Base-by-base conservation (phyloP, 352 stramenopile species). In the Stephanocyclus meneghinianus region DNA sequence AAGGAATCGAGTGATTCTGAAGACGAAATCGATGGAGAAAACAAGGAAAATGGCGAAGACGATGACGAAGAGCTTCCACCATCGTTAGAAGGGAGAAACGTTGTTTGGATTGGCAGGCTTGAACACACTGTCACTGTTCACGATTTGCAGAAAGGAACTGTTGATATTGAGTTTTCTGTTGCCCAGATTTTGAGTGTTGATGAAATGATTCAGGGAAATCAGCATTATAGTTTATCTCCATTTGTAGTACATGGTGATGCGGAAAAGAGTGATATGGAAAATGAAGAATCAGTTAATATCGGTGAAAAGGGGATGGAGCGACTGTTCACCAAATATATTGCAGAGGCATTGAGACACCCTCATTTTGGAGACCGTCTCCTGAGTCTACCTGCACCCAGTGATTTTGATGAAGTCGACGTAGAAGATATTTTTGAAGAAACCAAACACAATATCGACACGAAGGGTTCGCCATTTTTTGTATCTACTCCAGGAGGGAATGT, bases 101-200 rank as follows among this genome's bases (percentile, higher is more conserved):
- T 92, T 68, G 75, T 94, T 37, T 94, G 89, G 89, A 82, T 94
- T 37, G 89, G 89, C 29, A 70, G 87, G 67, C 74, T 92, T 4
- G 89, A 94, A 78, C 70, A 91, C 71, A 71, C 69, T 1, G 78
- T 94, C 16, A 85, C 78, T 0, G 79, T 94, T 61, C 84, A 92
- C 59, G 85, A 94, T 77, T 83, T 88, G 50, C 51, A 70, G 56
- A 87, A 79, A 40, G 84, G 83, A 35, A 81, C 75, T 11, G 72
- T 84, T 18, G 87, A 92, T 81, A 85, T 88, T 26, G 60, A 90
- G 80, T 91, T 92, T 70, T 88, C 84, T 47, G 57, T 83, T n/a
- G 71, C 82, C 10, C 77, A 91, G 69, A 79, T 93, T 18, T 72
- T 90, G 40, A 86, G 78, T 74, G 82, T 93, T 2, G 63, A 80